Evolutionary conservation across 352 stramenopile genomes (phyloP).

Genomic region (Achlya hypogyna): DNA sequence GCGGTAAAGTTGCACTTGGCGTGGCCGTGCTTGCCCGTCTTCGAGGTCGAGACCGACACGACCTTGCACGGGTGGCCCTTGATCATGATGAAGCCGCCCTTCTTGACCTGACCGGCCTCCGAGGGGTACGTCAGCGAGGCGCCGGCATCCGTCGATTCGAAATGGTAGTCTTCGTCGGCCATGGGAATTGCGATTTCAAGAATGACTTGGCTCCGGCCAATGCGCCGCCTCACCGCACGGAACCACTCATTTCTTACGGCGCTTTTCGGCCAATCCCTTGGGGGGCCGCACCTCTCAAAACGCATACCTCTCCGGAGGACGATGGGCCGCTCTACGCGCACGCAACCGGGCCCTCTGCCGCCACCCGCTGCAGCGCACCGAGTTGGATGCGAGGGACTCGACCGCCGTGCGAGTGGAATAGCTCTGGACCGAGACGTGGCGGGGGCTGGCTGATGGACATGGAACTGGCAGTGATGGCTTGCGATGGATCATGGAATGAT

Average conservation of each 20-base stretch:
- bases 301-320: background rate
- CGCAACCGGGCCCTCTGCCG: background rate
- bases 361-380: no score
- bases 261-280: conserved; percentile 10
- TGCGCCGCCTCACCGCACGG: background rate
- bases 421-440: no score
- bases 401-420: no score
- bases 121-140: conserved; percentile 96
- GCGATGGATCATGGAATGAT: no score
- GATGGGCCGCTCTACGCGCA: background rate
- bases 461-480: no score
- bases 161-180: conserved; percentile 73
- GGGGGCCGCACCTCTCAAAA: background rate
- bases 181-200: conserved; percentile 25
- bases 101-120: conserved; percentile 98
- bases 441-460: no score
- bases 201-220: background rate
- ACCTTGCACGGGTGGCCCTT: conserved; percentile 99
- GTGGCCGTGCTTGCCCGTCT: conserved; percentile 99
- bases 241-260: conserved; percentile 16
- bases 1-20: conserved; percentile 99
- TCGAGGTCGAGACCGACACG: conserved; percentile 97
- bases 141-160: conserved; percentile 94
- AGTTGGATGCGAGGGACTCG: no score
- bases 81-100: conserved; percentile 99